Evolutionary conservation across 495 filamentous ascomycete genomes (phyloP), one percentile per base, ranked within the genome.

Genomic region (Penicillium canescens): DNA sequence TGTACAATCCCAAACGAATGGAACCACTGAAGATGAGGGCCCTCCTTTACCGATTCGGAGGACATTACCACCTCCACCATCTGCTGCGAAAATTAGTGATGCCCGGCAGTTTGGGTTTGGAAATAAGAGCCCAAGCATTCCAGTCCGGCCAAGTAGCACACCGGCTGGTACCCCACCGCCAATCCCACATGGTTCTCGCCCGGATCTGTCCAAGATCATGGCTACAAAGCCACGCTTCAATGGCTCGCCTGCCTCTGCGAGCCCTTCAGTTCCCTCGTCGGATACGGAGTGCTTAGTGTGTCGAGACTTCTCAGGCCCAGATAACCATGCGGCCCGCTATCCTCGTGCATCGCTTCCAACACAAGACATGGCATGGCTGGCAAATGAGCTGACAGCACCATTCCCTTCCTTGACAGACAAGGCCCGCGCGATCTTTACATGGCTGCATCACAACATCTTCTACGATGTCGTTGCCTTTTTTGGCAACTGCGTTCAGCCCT

Each of bases 371-470:
- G 78, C 72, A 13, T 87, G 86, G 77, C 82, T 98, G 12, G 91
- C 92, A 0, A 73, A 80, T 36, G 83, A 87, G 46, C 81, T 98
- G 21, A 93, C 90, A 43, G 68, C 77, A 7, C 91, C 90, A 2
- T 97, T 97, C 66, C 70, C 83, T 6, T 94, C 89, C 2, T 57
- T 69, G 0, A 96, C 92, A 3, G 94, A 98, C 67, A 96, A 96
- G 70, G 92, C 94, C 10, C 82, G 94, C 13, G 88, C 80, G 8
- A 87, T 98, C 52, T 98, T 98, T 68, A 89, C 90, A 7, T 98
- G 92, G 94, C 80, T 91, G 42, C 94, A 98, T 69, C 87, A 98
- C 69, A 98, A 97, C 62, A 84, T 98, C 54, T 75, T 75, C 41
- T 98, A 98, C 71, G 89, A 98, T 67, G 78, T 81, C 5, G 72